phyloP scores from a whole-genome alignment of 2,329 filamentous ascomycete genomes.

The Pseudocercospora crystallina region DNA sequence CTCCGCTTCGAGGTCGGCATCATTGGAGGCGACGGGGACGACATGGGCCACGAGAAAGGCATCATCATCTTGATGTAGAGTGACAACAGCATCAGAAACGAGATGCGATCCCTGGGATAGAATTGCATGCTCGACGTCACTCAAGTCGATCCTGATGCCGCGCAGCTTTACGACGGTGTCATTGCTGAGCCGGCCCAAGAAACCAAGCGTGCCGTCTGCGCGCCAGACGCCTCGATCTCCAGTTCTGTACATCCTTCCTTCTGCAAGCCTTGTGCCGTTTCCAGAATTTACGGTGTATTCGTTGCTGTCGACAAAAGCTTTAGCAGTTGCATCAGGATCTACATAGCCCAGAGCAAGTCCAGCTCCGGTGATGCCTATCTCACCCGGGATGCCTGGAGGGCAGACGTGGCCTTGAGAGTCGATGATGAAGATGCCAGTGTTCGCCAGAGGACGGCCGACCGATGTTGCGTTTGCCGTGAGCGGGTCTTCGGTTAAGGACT shows the following conservation, averaged over 20 bases:
- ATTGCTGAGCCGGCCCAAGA: conserved; percentile 42
- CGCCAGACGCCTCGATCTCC: conserved; percentile 42
- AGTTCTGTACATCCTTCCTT: conserved; percentile 38
- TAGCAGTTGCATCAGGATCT: conserved; percentile 16
- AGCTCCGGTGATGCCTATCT: conserved; percentile 44
- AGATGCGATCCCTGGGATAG: conserved; percentile 26
- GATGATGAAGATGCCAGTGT: conserved; percentile 43
- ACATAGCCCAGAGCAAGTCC: conserved; percentile 41
- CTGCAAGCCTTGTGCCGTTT: not conserved
- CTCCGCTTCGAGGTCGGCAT: conserved; percentile 13
- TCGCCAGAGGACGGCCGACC: conserved; percentile 32
- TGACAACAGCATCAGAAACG: conserved; percentile 32
- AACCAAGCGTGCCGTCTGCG: conserved; percentile 37
- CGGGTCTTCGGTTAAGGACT: conserved; percentile 2
- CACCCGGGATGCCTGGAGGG: conserved; percentile 44
- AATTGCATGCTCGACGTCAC: conserved; percentile 45
- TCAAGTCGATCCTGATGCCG: conserved; percentile 48
- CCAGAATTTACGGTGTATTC: not conserved
- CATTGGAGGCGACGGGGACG: conserved; percentile 26
- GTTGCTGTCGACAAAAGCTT: conserved; percentile 12
- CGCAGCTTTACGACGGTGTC: conserved; percentile 50
- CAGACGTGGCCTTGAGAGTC: conserved; percentile 40
- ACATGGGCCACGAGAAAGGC: conserved; percentile 37
- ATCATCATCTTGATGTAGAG: conserved; percentile 21
- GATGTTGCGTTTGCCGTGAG: conserved; percentile 11